phyloP scores from a whole-genome alignment of 768 basidiomycete genomes.

The Agaricus blazei region DNA sequence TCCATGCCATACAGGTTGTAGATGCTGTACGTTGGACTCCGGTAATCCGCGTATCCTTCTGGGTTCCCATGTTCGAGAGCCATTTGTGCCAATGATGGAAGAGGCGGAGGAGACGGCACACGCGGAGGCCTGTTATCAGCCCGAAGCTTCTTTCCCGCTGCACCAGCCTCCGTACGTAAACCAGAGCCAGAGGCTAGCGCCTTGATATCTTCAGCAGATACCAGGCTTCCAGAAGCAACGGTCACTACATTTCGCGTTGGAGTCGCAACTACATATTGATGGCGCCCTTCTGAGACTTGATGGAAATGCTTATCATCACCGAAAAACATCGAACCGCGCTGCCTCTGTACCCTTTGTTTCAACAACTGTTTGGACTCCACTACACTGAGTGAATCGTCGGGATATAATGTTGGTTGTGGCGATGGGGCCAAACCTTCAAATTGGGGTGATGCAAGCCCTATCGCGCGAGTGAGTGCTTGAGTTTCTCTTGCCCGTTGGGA shows the following conservation, averaged over 20 bases:
- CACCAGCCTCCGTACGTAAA: background rate
- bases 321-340: background rate
- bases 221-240: slow-evolving; percentile 2
- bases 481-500: slow-evolving; percentile 30
- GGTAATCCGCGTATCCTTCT: slow-evolving; percentile 59
- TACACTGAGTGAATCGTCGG: slow-evolving; percentile 69
- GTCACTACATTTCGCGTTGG: slow-evolving; percentile 3
- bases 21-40: slow-evolving; percentile 80
- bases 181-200: background rate
- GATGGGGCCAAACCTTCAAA: slow-evolving; percentile 32
- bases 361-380: slow-evolving; percentile 25
- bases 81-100: slow-evolving; percentile 77
- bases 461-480: slow-evolving; percentile 27
- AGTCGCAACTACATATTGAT: slow-evolving; percentile 7
- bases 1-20: slow-evolving; percentile 69
- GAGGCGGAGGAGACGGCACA: slow-evolving; percentile 72
- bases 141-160: background rate
- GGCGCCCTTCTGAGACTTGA: slow-evolving; percentile 3
- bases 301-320: slow-evolving; percentile 2
- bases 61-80: slow-evolving; percentile 59
- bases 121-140: slow-evolving; percentile 62
- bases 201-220: slow-evolving; percentile 2
- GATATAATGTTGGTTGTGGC: slow-evolving; percentile 61
- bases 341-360: slow-evolving; percentile 14
- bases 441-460: slow-evolving; percentile 34